A percentile compares a stretch with the other conserved stretches of the same genome.
Evolutionary conservation across 164 flowering plant species (phyloP).

Genomic region (Piper betle): DNA sequence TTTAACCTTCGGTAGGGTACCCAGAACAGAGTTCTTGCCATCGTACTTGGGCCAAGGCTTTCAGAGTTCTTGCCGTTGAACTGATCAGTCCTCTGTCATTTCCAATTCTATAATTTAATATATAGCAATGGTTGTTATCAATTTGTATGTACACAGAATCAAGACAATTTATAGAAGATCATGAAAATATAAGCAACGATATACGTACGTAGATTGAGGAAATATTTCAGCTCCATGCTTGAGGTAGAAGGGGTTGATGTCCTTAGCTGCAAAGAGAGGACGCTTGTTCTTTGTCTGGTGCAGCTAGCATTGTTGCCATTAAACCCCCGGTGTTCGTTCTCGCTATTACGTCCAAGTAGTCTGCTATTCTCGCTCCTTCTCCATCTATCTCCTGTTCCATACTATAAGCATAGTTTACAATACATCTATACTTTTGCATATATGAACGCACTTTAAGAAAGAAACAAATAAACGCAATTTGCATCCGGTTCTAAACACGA

Average conservation of each 20-base stretch:
- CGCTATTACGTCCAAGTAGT: slow-evolving; percentile 10
- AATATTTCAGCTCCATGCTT: slow-evolving; percentile 7
- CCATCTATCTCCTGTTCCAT: slow-evolving; percentile 9
- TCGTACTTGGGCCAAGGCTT: slow-evolving; percentile 9
- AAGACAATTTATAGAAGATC: too few relatives aligned
- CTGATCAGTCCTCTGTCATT: slow-evolving; percentile 21
- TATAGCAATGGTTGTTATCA: neutral
- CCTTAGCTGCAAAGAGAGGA: slow-evolving; percentile 8
- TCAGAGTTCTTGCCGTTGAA: neutral
- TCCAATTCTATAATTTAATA: too few relatives aligned
- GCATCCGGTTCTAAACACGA: too few relatives aligned
- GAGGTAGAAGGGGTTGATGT: slow-evolving; percentile 8
- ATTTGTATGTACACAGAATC: too few relatives aligned
- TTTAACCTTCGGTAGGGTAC: slow-evolving; percentile 1
- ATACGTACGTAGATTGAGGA: slow-evolving; percentile 2
- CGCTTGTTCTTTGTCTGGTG: slow-evolving; percentile 6
- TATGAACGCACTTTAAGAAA: too few relatives aligned
- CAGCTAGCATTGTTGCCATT: slow-evolving; percentile 6
- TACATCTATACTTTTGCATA: too few relatives aligned
- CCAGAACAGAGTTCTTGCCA: slow-evolving; percentile 10
- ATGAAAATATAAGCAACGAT: neutral
- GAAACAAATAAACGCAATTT: too few relatives aligned
- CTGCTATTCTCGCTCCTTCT: slow-evolving; percentile 9
- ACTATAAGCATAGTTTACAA: too few relatives aligned
- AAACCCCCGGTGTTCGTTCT: slow-evolving; percentile 11